phyloP scores from a whole-genome alignment of 495 filamentous ascomycete species.

The Aspergillus coremiiformis region DNA sequence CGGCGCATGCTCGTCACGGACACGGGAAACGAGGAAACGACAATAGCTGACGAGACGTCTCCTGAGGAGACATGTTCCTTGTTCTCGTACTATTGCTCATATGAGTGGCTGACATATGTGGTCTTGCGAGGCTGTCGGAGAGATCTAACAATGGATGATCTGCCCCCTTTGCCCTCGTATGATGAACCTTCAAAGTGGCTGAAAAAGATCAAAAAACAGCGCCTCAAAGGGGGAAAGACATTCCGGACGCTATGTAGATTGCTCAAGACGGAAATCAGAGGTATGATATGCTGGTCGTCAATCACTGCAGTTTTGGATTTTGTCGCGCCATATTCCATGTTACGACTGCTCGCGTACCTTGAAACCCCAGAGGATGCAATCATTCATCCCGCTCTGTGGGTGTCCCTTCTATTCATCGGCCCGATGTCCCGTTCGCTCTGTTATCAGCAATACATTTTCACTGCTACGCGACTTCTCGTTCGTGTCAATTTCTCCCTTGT shows the following conservation, averaged over 20 bases:
- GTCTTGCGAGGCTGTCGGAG: constrained; percentile 36
- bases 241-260: constrained; percentile 34
- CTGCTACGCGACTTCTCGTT: constrained; percentile 38
- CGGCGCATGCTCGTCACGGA: constrained; percentile 2
- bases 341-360: constrained; percentile 31
- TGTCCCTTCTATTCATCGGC: constrained; percentile 38
- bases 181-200: constrained; percentile 40
- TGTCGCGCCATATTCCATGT: constrained; percentile 38
- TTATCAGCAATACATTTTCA: constrained; percentile 45
- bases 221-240: constrained; percentile 32
- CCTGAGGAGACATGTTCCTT: constrained; percentile 45
- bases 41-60: constrained; percentile 23
- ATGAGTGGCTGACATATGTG: constrained; percentile 42
- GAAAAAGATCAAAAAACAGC: constrained; percentile 28
- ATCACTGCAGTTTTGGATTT: constrained; percentile 30
- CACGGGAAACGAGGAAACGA: constrained; percentile 3
- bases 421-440: constrained; percentile 33
- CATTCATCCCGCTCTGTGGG: constrained; percentile 37
- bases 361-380: constrained; percentile 24
- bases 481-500: constrained; percentile 41
- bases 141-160: constrained; percentile 37
- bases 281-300: constrained; percentile 32
- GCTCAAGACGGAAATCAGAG: constrained; percentile 28
- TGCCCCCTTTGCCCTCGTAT: constrained; percentile 43
- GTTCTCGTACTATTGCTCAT: constrained; percentile 41